Percentiles rank a stretch among this genome's conserved stretches.
phyloP scores from a whole-genome alignment of 73 alveolate genomes.

The Urostyla sp. region DNA sequence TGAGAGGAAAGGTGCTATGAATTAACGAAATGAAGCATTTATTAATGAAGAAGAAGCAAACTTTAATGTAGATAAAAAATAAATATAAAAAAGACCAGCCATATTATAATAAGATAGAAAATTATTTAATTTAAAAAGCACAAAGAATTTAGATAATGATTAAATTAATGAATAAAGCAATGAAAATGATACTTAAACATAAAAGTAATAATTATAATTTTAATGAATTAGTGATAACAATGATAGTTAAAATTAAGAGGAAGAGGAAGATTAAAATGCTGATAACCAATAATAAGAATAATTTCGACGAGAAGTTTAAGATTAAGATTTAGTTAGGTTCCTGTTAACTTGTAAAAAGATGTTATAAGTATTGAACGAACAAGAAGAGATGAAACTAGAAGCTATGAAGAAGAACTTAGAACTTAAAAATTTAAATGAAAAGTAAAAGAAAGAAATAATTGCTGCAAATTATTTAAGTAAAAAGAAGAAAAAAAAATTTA shows the following conservation, averaged over 20 bases:
- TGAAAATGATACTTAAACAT: neutral
- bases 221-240: too few relatives aligned
- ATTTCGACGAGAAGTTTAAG: neutral
- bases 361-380: neutral
- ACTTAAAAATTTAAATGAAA: neutral
- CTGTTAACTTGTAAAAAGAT: slow-evolving; percentile 37
- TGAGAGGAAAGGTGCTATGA: slow-evolving; percentile 4
- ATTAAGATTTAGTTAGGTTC: slow-evolving; percentile 38
- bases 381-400: neutral
- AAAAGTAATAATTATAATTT: too few relatives aligned
- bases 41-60: too few relatives aligned
- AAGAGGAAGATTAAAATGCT: slow-evolving; percentile 22
- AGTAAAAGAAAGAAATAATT: too few relatives aligned
- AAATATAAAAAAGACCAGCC: neutral
- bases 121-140: neutral
- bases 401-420: neutral
- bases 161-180: neutral
- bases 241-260: slow-evolving; percentile 1
- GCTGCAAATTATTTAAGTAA: too few relatives aligned
- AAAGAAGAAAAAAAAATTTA: neutral
- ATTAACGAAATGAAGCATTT: too few relatives aligned
- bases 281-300: neutral
- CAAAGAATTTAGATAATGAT: neutral
- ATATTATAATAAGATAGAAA: neutral
- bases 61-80: neutral